A percentile compares a stretch with the other conserved stretches of the same genome.
These are phyloP conservation scores for Diaporthe helianthi DNA, from an alignment of 2,329 filamentous ascomycete species.

Conservation along the genomic window DNA sequence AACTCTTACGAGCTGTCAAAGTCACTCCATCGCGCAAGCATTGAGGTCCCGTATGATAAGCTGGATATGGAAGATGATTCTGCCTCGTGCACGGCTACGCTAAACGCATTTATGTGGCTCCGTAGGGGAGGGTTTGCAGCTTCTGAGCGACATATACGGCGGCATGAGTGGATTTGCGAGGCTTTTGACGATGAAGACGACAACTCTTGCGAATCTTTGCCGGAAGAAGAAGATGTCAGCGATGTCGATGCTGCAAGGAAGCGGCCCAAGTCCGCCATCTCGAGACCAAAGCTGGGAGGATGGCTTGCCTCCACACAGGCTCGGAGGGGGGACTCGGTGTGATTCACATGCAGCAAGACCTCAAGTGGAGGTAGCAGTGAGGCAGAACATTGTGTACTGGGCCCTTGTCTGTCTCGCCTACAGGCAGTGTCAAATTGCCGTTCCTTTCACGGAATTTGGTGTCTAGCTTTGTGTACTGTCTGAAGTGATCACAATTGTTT, in stretches of 20 bases:
- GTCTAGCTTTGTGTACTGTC: not conserved
- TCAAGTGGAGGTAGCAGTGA: not conserved
- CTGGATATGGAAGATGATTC: not conserved
- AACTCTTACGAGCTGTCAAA: not conserved
- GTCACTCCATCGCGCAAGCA: too few relatives aligned
- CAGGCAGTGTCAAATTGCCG: not conserved
- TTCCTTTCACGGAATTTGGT: not conserved
- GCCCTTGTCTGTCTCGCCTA: not conserved
- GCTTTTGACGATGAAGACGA: slow-evolving; percentile 2
- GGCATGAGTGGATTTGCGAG: slow-evolving; percentile 14
- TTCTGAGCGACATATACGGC: slow-evolving; percentile 12
- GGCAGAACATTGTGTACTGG: not conserved
- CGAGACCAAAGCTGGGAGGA: not conserved
- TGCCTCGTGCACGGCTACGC: slow-evolving; percentile 8
- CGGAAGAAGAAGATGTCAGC: not conserved
- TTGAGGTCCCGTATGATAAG: not conserved
- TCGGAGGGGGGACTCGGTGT: not conserved
- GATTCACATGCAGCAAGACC: too few relatives aligned
- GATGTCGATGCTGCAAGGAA: not conserved
- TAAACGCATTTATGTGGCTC: slow-evolving; percentile 2
- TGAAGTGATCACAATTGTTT: not conserved
- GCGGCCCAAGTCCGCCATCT: not conserved
- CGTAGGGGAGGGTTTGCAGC: not conserved
- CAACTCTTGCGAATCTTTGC: not conserved
- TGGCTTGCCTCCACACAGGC: slow-evolving; percentile 5